Base-by-base conservation (phyloP, 2,329 filamentous ascomycete genomes). In the Aureobasidium sp. region DNA sequence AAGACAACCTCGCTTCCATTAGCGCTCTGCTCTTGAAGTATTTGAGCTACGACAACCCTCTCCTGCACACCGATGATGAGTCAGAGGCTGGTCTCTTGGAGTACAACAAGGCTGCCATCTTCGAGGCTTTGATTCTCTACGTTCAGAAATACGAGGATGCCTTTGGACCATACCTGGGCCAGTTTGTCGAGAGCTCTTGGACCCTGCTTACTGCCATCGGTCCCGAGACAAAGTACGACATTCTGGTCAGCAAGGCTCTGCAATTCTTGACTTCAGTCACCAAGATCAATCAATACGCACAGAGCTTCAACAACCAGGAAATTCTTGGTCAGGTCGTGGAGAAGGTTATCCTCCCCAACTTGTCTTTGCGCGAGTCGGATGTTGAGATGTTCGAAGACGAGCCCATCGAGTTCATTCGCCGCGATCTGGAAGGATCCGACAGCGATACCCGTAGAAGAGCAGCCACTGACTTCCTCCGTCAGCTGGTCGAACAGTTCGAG, bases 371-470 rank as follows among this genome's bases (percentile, higher is more conserved):
- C 66, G 94, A 97, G 70, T 94, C 92, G 0, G 95, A 99, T 67
- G 83, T 96, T 60, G 94, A 99, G 73, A 83, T 96, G 67, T 97
- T 99, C 68, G 94, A 99, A 72, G 95, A 99, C 72, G 95, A 99
- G 77, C 94, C 94, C 0, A 99, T 99, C 66, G 94, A 99, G 74
- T 99, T 96, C 72, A 99, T 99, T 70, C 85, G 94, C 65, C 85
- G 91, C 69, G 94, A 99, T 74, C 80, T 99, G 52, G 94, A 99
- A 74, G 94, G 94, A 7, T 97, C 94, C 1, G 94, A 99, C 74
- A 95, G 89, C 60, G 94, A 97, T 72, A 99, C 94, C 1, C 83
- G 94, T 70, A 83, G 94, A 67, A 84, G 94, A 69, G 93, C 94
- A 44, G 92, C 95, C 0, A 97, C 93, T 0, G 94, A 97, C 73